Evolutionary conservation across 2,329 filamentous ascomycete genomes (phyloP).

Genomic region (Fusarium chlamydosporum): DNA sequence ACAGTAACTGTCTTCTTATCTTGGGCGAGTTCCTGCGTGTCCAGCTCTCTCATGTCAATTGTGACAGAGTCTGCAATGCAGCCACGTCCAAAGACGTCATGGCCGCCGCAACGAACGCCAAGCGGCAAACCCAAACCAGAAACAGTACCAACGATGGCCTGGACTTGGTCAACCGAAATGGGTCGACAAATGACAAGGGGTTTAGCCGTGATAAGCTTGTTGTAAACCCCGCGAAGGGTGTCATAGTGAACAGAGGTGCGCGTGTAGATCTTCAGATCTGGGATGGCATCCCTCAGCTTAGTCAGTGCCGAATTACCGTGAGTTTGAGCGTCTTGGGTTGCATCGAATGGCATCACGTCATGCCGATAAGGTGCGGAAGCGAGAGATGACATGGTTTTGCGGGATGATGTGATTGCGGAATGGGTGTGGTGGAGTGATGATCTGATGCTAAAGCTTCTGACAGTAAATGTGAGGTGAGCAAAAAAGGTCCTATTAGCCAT

Average conservation of each 20-base stretch:
- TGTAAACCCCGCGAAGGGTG: slow-evolving; percentile 15
- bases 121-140: slow-evolving; percentile 13
- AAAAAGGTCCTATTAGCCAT: not conserved
- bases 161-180: slow-evolving; percentile 5
- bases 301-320: slow-evolving; percentile 1
- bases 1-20: slow-evolving; percentile 28
- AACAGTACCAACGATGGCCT: slow-evolving; percentile 5
- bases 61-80: slow-evolving; percentile 22
- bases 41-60: slow-evolving; percentile 26
- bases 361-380: slow-evolving; percentile 5
- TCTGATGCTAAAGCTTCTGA: not conserved
- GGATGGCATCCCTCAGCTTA: slow-evolving; percentile 8
- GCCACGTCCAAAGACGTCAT: slow-evolving; percentile 25
- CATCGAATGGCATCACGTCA: not conserved
- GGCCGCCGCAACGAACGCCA: slow-evolving; percentile 22
- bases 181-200: slow-evolving; percentile 11
- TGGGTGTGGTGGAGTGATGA: not conserved
- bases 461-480: not conserved
- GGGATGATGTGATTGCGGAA: slow-evolving; percentile 2
- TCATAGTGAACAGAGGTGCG: slow-evolving; percentile 8
- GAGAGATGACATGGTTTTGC: not conserved
- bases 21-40: slow-evolving; percentile 44
- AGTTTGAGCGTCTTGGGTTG: slow-evolving; percentile 1
- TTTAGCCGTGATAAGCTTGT: slow-evolving; percentile 12
- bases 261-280: slow-evolving; percentile 13